Evolutionary conservation across 257 asterid genomes (phyloP), one percentile per base, ranked within the genome.

Genomic region (Fraxinus anomala): DNA sequence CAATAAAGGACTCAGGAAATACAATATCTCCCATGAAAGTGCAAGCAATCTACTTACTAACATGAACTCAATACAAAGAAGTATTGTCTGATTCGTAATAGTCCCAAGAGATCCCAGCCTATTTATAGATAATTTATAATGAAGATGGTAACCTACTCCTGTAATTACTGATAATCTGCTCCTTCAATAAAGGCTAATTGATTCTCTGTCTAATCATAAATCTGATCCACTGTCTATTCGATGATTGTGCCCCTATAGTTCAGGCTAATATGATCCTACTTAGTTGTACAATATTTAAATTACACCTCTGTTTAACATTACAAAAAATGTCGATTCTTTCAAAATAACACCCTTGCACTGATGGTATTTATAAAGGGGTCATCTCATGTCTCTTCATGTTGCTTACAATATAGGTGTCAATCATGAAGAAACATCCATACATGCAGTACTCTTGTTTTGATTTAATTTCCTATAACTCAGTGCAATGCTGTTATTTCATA

Each of bases 401-500:
- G 33, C 33, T 61, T 61, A 3, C 13, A 10, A 2, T 61, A 10
- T 16, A 40, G 31, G 31, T 21, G 21, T 61, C 28, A 61, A 17
- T 61, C 68, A 61, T 61, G 30, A 21, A 61, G 68, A 21, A 23
- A 61, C 8, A 23, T 61, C 24, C 26, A 51, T 54, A 21, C 65
- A n/a, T 37, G 23, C 73, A 36, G 68, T 66, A 24, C 40, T 66
- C 37, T 61, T 51, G 77, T 68, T 73, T 23, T 79, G 73, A 26
- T 31, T 16, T 54, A 21, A 11, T 28, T 75, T 79, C 67, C 37
- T 40, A 21, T 10, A 72, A 24, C 36, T 49, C 36, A 24, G 6
- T 63, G 1, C 0, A 1, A 10, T 63, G 68, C 19, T 63, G 34
- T 63, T 11, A 63, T 63, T 63, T 63, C 21, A 33, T 17, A 49